These are phyloP conservation scores for Aschersonia sp. DNA, from an alignment of 2,329 filamentous ascomycete species.

Conservation along the genomic window DNA sequence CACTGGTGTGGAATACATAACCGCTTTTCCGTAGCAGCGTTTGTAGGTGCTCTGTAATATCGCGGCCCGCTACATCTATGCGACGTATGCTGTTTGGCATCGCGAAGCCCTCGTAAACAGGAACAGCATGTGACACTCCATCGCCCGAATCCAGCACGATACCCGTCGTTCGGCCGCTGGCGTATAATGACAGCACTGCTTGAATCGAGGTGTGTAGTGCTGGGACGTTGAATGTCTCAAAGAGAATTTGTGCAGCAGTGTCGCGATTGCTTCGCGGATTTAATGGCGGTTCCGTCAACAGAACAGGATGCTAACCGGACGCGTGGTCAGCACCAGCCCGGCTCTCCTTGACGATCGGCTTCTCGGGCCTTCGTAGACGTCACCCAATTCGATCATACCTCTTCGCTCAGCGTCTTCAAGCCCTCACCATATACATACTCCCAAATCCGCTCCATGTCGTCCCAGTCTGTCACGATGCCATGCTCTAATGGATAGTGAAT, in stretches of 20 bases:
- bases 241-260: slow-evolving; percentile 90
- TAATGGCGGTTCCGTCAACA: slow-evolving; percentile 88
- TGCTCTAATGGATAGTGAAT: slow-evolving; percentile 93
- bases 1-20: slow-evolving; percentile 91
- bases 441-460: slow-evolving; percentile 99
- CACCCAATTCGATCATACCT: slow-evolving; percentile 34
- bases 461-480: slow-evolving; percentile 97
- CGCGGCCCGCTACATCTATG: slow-evolving; percentile 90
- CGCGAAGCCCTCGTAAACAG: slow-evolving; percentile 94
- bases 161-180: slow-evolving; percentile 87
- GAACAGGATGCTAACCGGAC: slow-evolving; percentile 62
- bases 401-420: slow-evolving; percentile 91
- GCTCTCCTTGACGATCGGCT: not conserved
- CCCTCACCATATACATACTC: slow-evolving; percentile 94
- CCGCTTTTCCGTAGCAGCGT: slow-evolving; percentile 80
- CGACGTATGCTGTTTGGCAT: slow-evolving; percentile 90
- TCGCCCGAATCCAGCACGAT: slow-evolving; percentile 93
- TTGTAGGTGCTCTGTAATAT: slow-evolving; percentile 93
- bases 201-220: slow-evolving; percentile 95
- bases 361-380: not conserved
- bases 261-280: slow-evolving; percentile 95
- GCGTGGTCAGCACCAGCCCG: slow-evolving; percentile 6
- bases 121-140: slow-evolving; percentile 91
- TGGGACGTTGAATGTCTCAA: slow-evolving; percentile 97
- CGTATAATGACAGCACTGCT: slow-evolving; percentile 89